These are phyloP conservation scores for grape (Vitis vinifera) DNA, from an alignment of 164 flowering plant species.

Conservation along the genomic window DNA sequence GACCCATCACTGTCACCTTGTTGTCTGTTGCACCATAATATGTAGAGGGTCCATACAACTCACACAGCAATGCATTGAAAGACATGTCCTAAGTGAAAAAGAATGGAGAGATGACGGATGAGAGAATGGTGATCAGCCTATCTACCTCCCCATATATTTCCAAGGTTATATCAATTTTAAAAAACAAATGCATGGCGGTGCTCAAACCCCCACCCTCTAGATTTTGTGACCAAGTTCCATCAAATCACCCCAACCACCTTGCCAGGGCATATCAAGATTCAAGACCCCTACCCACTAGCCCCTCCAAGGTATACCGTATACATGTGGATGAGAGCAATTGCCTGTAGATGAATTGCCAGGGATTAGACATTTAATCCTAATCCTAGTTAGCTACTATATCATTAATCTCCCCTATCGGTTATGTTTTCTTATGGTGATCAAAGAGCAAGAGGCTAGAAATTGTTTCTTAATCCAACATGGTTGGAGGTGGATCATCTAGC, in stretches of 20 bases:
- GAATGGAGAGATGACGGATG: background rate
- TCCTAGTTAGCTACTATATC: too few relatives aligned
- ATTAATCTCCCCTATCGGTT: too few relatives aligned
- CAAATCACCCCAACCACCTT: constrained; percentile 12
- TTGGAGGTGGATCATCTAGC: too few relatives aligned
- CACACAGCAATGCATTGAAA: constrained; percentile 6
- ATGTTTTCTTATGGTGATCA: too few relatives aligned
- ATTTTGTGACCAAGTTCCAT: constrained; percentile 4
- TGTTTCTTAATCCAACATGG: too few relatives aligned
- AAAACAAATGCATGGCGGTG: background rate
- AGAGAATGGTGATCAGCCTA: background rate
- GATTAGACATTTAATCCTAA: too few relatives aligned
- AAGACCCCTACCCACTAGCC: too few relatives aligned
- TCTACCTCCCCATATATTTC: too few relatives aligned
- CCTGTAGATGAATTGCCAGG: too few relatives aligned
- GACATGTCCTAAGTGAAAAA: background rate
- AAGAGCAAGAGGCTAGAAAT: too few relatives aligned
- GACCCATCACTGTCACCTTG: constrained; percentile 10
- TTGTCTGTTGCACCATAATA: background rate
- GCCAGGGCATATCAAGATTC: constrained; percentile 2
- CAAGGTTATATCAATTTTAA: background rate
- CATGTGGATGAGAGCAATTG: too few relatives aligned
- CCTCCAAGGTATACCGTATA: too few relatives aligned
- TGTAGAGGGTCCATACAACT: background rate
- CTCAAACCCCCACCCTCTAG: background rate